Percentiles rank a stretch among this genome's conserved stretches.
phyloP scores from a whole-genome alignment of 2,329 filamentous ascomycete species.

The Neophaeococcomyces aloes region DNA sequence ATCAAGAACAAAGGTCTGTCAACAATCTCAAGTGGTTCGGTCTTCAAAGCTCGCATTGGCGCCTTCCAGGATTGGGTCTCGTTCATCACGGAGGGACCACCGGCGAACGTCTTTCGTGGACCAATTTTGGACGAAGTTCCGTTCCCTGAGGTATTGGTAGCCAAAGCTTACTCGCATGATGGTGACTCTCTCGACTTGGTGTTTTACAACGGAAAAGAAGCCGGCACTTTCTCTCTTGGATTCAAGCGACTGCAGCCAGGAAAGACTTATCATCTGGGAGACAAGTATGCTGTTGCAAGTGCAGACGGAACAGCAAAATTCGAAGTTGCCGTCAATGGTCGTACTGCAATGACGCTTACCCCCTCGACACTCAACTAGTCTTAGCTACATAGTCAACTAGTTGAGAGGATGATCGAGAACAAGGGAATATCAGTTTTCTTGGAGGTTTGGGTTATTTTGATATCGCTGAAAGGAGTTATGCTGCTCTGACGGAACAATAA shows the following conservation, averaged over 20 bases:
- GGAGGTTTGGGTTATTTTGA: too few relatives aligned
- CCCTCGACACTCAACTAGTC: not conserved
- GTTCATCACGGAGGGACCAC: constrained; percentile 10
- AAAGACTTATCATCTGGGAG: constrained; percentile 7
- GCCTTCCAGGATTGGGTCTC: constrained; percentile 11
- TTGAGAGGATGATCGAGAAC: too few relatives aligned
- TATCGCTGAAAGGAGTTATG: too few relatives aligned
- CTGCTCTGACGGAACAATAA: too few relatives aligned
- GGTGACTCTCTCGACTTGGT: constrained; percentile 12
- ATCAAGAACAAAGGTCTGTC: constrained; percentile 12
- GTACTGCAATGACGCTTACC: constrained; percentile 7
- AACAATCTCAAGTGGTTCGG: constrained; percentile 8
- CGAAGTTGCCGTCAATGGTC: constrained; percentile 5
- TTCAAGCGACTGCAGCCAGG: constrained; percentile 6
- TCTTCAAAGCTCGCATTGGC: constrained; percentile 6
- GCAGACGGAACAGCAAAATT: constrained; percentile 9
- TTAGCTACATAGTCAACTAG: too few relatives aligned
- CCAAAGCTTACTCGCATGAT: constrained; percentile 10
- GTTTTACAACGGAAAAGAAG: constrained; percentile 8
- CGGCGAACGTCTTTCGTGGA: constrained; percentile 1
- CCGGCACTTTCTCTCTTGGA: constrained; percentile 5
- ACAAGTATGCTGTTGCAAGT: not conserved
- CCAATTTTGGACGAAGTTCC: constrained; percentile 9
- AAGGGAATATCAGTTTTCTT: too few relatives aligned
- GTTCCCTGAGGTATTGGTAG: constrained; percentile 14